Percentiles rank a stretch among this genome's conserved stretches.
These are phyloP conservation scores for Neopestalotiopsis clavispora DNA, from an alignment of 2,329 filamentous ascomycete genomes.

Conservation along the genomic window DNA sequence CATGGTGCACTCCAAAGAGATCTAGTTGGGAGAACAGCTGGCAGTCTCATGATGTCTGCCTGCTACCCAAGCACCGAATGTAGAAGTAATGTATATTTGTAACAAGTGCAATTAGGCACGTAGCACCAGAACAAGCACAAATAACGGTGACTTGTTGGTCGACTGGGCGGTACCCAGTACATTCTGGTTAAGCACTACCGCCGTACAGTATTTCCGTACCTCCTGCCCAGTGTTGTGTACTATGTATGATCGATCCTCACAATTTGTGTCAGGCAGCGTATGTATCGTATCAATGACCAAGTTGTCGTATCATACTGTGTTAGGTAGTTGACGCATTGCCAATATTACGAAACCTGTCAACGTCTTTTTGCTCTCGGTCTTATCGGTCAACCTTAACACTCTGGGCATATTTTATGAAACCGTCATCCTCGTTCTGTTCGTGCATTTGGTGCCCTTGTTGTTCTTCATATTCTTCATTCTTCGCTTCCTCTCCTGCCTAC, in stretches of 20 bases:
- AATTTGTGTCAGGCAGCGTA: neutral
- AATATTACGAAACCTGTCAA: neutral
- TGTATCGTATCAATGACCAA: neutral
- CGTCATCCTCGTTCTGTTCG: neutral
- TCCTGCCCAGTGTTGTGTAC: neutral
- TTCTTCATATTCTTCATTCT: constrained; percentile 18
- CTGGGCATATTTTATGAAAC: neutral
- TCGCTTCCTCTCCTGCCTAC: constrained; percentile 31
- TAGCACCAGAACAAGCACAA: neutral
- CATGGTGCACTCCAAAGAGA: too few species aligned
- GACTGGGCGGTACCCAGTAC: neutral
- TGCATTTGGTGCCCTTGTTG: neutral
- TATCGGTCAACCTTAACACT: neutral
- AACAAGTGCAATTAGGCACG: neutral
- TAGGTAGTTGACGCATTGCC: neutral
- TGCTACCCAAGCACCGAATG: neutral
- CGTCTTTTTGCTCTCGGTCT: neutral
- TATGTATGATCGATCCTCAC: neutral
- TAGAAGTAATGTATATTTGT: neutral
- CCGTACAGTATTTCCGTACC: neutral
- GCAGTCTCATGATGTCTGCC: neutral
- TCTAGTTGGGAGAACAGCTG: neutral
- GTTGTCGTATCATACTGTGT: neutral
- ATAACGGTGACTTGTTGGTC: neutral
- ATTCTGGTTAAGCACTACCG: neutral